phyloP scores from a whole-genome alignment of 2,329 filamentous ascomycete species.

The Botrytis fragariae region DNA sequence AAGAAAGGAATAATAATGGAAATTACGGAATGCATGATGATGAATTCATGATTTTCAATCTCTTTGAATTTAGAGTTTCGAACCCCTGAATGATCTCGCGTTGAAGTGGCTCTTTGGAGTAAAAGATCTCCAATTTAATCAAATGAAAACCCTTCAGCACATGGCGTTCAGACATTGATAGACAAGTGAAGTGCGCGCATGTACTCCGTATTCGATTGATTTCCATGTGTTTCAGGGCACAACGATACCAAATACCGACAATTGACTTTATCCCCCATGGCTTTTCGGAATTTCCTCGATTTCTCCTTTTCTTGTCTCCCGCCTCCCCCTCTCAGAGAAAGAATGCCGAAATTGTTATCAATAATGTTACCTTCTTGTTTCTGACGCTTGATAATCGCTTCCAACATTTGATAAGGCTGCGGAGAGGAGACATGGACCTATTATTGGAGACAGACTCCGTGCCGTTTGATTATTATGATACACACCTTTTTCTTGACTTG shows the following conservation, averaged over 20 bases:
- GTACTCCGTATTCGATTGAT: background rate
- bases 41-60: slow-evolving; percentile 10
- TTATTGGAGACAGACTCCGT: background rate
- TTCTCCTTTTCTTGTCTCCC: background rate
- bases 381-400: background rate
- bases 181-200: background rate
- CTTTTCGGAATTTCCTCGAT: background rate
- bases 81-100: slow-evolving; percentile 5
- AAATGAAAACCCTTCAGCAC: background rate
- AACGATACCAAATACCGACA: background rate
- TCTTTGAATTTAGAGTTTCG: slow-evolving; percentile 12
- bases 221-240: background rate
- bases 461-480: background rate
- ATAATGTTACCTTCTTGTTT: background rate
- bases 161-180: slow-evolving; percentile 1
- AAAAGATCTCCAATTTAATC: slow-evolving; percentile 10
- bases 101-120: background rate
- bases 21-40: background rate
- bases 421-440: background rate
- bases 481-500: background rate
- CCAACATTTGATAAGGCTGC: background rate
- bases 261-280: background rate
- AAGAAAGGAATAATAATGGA: background rate
- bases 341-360: background rate
- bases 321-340: background rate